These are phyloP conservation scores for Exophiala calicioides DNA, from an alignment of 2,329 filamentous ascomycete species.

Conservation along the genomic window DNA sequence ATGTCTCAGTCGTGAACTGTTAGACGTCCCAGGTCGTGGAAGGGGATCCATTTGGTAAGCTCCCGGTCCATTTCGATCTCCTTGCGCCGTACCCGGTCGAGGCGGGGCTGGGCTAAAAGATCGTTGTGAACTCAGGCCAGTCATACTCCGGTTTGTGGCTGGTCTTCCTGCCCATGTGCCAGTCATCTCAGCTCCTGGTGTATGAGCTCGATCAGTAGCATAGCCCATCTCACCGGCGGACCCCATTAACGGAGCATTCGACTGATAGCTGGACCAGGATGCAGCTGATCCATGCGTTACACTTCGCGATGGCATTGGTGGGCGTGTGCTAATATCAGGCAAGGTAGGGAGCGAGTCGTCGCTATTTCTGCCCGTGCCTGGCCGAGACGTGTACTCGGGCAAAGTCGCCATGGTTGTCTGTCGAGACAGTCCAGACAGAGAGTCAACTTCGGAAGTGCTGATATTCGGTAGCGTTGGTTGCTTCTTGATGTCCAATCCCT, in stretches of 20 bases:
- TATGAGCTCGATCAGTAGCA: conserved; percentile 27
- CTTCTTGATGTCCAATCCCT: conserved; percentile 34
- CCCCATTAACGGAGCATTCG: conserved; percentile 63
- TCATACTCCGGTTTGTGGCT: conserved; percentile 24
- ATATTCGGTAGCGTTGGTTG: conserved; percentile 65
- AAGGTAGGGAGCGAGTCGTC: conserved; percentile 36
- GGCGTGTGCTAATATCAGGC: conserved; percentile 51
- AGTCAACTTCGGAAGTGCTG: conserved; percentile 51
- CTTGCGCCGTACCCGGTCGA: conserved; percentile 31
- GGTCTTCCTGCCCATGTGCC: conserved; percentile 26
- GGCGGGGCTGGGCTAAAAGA: conserved; percentile 32
- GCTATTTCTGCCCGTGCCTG: conserved; percentile 51
- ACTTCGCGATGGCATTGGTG: conserved; percentile 38
- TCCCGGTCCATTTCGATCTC: conserved; percentile 31
- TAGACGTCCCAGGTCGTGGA: conserved; percentile 30
- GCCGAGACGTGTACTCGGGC: conserved; percentile 63
- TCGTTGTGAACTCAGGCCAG: conserved; percentile 32
- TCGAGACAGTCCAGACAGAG: conserved; percentile 61
- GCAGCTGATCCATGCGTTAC: conserved; percentile 58
- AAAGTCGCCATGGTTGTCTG: conserved; percentile 64
- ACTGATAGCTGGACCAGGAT: conserved; percentile 60
- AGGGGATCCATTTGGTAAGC: conserved; percentile 34
- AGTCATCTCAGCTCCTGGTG: conserved; percentile 32
- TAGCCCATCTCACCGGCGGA: conserved; percentile 64
- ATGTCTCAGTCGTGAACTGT: conserved; percentile 22